Percentiles rank a stretch among this genome's conserved stretches.
These are phyloP conservation scores for Hemerocallis citrina DNA, from an alignment of 106 monocot species.

Conservation along the genomic window DNA sequence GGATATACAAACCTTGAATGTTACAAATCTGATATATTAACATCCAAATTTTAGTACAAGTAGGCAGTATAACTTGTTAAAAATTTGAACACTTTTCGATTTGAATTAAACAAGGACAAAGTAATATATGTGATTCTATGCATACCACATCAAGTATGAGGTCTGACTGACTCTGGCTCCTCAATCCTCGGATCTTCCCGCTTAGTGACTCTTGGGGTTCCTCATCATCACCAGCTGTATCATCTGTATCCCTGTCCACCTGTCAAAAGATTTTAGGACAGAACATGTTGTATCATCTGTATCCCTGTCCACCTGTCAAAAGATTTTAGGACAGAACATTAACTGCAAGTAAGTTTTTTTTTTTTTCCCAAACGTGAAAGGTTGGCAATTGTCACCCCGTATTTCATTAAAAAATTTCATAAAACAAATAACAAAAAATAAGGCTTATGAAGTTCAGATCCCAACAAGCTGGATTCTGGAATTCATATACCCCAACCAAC, in stretches of 20 bases:
- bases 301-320: conserved; percentile 86
- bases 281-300: conserved; percentile 42
- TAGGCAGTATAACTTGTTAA: neutral
- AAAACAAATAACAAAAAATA: too few relatives aligned
- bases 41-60: neutral
- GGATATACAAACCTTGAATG: neutral
- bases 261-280: conserved; percentile 11
- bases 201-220: conserved; percentile 5
- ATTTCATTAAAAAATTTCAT: too few relatives aligned
- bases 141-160: conserved; percentile 27
- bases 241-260: conserved; percentile 95
- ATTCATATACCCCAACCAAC: too few relatives aligned
- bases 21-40: neutral
- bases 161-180: conserved; percentile 15
- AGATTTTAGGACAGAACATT: neutral
- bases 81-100: neutral
- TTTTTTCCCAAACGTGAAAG: too few relatives aligned
- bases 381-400: too few relatives aligned
- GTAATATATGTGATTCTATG: neutral
- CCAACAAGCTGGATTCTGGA: too few relatives aligned
- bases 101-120: too few relatives aligned
- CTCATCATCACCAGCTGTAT: conserved; percentile 34
- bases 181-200: conserved; percentile 8
- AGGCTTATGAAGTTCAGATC: too few relatives aligned
- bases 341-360: too few relatives aligned